Evolutionary conservation across 371 early-diverging fungal species (phyloP).

Genomic region (Lichtheimia ornata): DNA sequence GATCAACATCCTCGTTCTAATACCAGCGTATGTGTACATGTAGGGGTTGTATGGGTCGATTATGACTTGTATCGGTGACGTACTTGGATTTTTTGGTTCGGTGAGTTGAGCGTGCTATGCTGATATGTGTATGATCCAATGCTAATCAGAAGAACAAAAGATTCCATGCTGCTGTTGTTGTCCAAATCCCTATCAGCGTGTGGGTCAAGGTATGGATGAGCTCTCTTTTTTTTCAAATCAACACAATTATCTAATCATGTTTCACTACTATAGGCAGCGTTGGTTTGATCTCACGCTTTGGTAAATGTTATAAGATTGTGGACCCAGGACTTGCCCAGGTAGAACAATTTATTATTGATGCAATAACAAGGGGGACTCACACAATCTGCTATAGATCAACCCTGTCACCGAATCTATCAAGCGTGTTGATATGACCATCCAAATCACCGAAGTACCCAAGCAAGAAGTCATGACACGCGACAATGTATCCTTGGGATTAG

Average conservation of each 20-base stretch:
- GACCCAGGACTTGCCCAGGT: slow-evolving; percentile 85
- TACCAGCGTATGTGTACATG: neutral
- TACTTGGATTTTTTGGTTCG: slow-evolving; percentile 49
- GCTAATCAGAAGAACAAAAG: slow-evolving; percentile 6
- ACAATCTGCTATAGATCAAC: slow-evolving; percentile 55
- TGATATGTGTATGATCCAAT: neutral
- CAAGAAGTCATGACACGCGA: slow-evolving; percentile 88
- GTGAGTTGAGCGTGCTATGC: slow-evolving; percentile 21
- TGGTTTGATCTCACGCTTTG: slow-evolving; percentile 79
- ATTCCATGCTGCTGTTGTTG: slow-evolving; percentile 59
- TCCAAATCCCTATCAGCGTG: slow-evolving; percentile 77
- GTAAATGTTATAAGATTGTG: slow-evolving; percentile 82
- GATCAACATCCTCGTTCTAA: too few species aligned
- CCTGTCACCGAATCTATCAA: slow-evolving; percentile 68
- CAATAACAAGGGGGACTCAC: neutral
- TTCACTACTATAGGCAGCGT: slow-evolving; percentile 50
- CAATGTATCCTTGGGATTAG: slow-evolving; percentile 81
- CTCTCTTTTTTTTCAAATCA: neutral
- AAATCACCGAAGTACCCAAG: slow-evolving; percentile 70
- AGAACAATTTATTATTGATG: neutral
- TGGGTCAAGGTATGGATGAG: slow-evolving; percentile 53
- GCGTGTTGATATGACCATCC: slow-evolving; percentile 74
- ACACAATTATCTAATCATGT: neutral
- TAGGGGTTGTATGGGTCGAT: slow-evolving; percentile 49
- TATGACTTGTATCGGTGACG: slow-evolving; percentile 48